phyloP scores from a whole-genome alignment of 495 filamentous ascomycete genomes.

The Thermothielavioides terrestris region DNA sequence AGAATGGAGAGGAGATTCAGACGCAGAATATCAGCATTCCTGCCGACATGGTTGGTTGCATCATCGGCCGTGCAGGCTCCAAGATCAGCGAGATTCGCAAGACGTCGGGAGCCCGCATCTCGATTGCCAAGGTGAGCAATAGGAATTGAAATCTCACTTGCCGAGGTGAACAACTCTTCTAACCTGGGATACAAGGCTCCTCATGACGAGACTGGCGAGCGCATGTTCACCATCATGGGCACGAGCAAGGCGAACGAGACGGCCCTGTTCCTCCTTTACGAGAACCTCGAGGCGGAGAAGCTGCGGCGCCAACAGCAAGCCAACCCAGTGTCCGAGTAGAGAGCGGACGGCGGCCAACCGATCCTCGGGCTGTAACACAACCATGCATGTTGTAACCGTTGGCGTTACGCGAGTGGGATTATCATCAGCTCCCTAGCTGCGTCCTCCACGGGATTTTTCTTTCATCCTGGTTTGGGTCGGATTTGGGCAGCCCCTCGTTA shows the following conservation, averaged over 20 bases:
- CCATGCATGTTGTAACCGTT: constrained; percentile 17
- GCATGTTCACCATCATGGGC: constrained; percentile 99
- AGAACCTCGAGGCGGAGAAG: constrained; percentile 98
- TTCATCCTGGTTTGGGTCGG: constrained; percentile 35
- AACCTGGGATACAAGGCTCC: constrained; percentile 46
- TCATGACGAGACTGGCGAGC: constrained; percentile 93
- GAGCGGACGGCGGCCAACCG: constrained; percentile 19
- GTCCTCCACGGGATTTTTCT: constrained; percentile 16
- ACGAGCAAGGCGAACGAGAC: constrained; percentile 86
- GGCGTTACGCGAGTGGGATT: constrained; percentile 16
- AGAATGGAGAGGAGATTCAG: constrained; percentile 95
- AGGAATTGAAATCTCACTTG: too few species aligned
- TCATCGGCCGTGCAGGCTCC: constrained; percentile 86
- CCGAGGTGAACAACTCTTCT: not conserved
- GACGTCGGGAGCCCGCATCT: constrained; percentile 91
- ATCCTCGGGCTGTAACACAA: constrained; percentile 25
- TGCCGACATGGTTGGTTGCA: constrained; percentile 98
- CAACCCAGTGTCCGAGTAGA: constrained; percentile 56
- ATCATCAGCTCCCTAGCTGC: constrained; percentile 12
- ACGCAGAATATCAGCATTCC: constrained; percentile 99
- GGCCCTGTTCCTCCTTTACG: constrained; percentile 90
- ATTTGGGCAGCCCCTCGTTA: constrained; percentile 35
- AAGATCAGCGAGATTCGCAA: constrained; percentile 98
- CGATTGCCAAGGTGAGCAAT: constrained; percentile 84
- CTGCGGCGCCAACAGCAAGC: constrained; percentile 72